Evolutionary conservation across 352 stramenopile genomes (phyloP), one percentile per base, ranked within the genome.

Genomic region (Hyaloperonospora arabidopsidis): DNA sequence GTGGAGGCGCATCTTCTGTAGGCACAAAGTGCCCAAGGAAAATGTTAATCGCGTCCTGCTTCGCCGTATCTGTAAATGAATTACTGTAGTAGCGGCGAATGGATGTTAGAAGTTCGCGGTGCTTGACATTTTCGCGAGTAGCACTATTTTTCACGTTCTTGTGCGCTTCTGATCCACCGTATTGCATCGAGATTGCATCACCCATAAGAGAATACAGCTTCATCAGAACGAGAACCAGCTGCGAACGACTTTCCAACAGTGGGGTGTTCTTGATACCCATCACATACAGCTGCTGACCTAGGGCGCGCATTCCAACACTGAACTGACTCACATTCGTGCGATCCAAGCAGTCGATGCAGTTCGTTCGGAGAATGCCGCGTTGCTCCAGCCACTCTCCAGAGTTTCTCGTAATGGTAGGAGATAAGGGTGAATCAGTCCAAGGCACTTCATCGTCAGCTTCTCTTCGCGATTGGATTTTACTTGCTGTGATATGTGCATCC

Each of bases 51-150:
- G 96, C 93, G 72, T 99, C 97, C 75, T 99, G 96, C 69, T 98
- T 98, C 5, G 96, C 77, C 15, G 88, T 94, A 76, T 99, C 97
- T 0, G 96, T 99, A 67, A 99, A 99, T 17, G 95, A 97, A 63
- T 99, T 99, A 72, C 90, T 98, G 69, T 99, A 99, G 72, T 99
- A 99, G 25, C 97, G 77, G 48, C 96, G 81, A 51, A 99, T 99
- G 2, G 96, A 99, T 14, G 96, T 99, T 7, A 99, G 75, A 2
- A 99, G 71, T 62, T 99, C 94, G 53, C 96, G 96, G 49, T 98
- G 92, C 72, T 97, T 97, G 15, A 91, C 86, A 50, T 90, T 94
- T 57, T 93, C 82, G 2, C 76, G 74, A 23, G 70, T 71, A 1
- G 74, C 74, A n/a, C 76, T 89, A 41, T 95, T 95, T 48, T 93